Conservation (phyloP, 1,284 basidiomycete species). For the Tilletia indica region DNA sequence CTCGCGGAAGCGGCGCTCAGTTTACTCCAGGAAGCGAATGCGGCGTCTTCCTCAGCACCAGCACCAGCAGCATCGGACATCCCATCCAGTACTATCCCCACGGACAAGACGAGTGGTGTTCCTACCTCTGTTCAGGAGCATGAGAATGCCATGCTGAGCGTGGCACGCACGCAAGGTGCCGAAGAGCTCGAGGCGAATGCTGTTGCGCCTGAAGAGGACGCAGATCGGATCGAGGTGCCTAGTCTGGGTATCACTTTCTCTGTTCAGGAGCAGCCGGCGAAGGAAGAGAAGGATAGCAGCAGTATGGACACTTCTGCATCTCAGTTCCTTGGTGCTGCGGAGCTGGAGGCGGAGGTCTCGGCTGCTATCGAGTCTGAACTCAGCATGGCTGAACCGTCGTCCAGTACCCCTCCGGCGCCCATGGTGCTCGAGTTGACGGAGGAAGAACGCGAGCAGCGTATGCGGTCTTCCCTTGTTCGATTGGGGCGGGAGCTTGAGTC, state of each 20-base stretch:
- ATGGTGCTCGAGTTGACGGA: conserved; percentile 12
- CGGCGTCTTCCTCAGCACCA: neutral
- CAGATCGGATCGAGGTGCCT: neutral
- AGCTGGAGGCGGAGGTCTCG: neutral
- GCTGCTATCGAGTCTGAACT: too few relatives aligned
- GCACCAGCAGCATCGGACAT: neutral
- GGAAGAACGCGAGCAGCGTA: conserved; percentile 15
- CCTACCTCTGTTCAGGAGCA: neutral
- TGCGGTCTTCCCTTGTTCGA: neutral
- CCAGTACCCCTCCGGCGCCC: neutral
- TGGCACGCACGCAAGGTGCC: neutral
- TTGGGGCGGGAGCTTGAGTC: conserved; percentile 2
- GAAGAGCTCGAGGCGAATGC: neutral
- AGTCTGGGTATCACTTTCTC: neutral
- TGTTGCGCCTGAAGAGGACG: neutral
- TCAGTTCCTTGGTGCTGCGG: neutral
- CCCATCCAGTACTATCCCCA: too few relatives aligned
- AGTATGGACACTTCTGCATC: neutral
- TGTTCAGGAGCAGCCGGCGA: neutral
- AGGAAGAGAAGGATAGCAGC: neutral
- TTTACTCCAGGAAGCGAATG: neutral
- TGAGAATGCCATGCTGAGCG: neutral
- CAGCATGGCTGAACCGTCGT: neutral
- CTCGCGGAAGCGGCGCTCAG: neutral
- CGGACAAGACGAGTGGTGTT: neutral